phyloP scores from a whole-genome alignment of 2,329 filamentous ascomycete species.

The Verticillium nubilum region DNA sequence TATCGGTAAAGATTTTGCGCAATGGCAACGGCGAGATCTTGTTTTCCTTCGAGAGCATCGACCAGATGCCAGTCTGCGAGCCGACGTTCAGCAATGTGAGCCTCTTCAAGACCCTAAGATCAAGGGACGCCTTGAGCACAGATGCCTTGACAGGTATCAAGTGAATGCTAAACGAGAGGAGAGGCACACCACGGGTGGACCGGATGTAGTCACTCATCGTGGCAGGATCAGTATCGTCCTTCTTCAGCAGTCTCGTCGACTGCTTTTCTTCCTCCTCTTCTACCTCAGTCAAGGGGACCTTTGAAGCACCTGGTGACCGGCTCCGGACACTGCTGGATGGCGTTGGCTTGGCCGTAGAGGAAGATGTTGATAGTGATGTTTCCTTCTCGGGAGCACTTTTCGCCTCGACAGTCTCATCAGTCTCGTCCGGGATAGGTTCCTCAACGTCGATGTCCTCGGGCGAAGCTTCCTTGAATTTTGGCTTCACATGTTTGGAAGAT shows the following conservation, averaged over 20 bases:
- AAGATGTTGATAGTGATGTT: background rate
- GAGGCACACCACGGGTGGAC: slow-evolving; percentile 50
- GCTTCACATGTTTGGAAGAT: background rate
- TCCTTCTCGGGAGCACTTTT: slow-evolving; percentile 15
- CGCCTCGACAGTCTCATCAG: slow-evolving; percentile 15
- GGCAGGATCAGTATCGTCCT: slow-evolving; percentile 13
- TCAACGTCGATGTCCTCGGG: slow-evolving; percentile 48
- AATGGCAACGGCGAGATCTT: slow-evolving; percentile 43
- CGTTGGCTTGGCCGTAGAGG: background rate
- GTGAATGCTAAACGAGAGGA: slow-evolving; percentile 50
- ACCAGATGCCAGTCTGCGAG: slow-evolving; percentile 55
- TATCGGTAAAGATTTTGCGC: slow-evolving; percentile 57
- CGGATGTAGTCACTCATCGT: slow-evolving; percentile 48
- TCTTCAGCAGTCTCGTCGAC: slow-evolving; percentile 4
- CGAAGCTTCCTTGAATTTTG: slow-evolving; percentile 6
- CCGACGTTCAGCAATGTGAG: slow-evolving; percentile 61
- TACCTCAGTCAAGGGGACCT: background rate
- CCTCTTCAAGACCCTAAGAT: slow-evolving; percentile 48
- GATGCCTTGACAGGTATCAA: slow-evolving; percentile 56
- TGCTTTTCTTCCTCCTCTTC: slow-evolving; percentile 3
- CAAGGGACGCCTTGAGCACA: slow-evolving; percentile 49
- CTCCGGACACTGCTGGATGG: background rate
- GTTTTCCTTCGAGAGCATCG: slow-evolving; percentile 49
- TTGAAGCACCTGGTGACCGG: background rate
- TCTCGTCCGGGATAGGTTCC: slow-evolving; percentile 24